phyloP scores from a whole-genome alignment of 768 basidiomycete genomes.

The Mycena polygramma region DNA sequence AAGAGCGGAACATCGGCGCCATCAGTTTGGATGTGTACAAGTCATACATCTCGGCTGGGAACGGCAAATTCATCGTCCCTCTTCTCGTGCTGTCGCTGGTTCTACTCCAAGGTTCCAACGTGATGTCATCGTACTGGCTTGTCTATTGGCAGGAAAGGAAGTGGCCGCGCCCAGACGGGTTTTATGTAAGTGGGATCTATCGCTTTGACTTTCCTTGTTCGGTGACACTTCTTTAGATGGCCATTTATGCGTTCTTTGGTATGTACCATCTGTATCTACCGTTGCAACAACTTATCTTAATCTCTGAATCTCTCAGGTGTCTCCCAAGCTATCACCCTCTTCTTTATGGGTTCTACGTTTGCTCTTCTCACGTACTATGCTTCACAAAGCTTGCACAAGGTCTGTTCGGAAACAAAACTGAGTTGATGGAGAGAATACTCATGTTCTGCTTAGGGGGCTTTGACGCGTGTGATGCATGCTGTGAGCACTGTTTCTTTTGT shows the following conservation, averaged over 20 bases:
- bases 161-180: constrained; percentile 71
- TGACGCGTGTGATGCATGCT: constrained; percentile 81
- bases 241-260: constrained; percentile 82
- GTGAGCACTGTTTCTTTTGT: constrained; percentile 9
- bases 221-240: constrained; percentile 68
- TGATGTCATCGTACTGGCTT: constrained; percentile 82
- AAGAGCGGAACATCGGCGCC: constrained; percentile 86
- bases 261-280: too few relatives aligned
- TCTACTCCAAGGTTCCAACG: constrained; percentile 66
- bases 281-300: too few relatives aligned
- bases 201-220: constrained; percentile 12
- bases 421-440: too few relatives aligned
- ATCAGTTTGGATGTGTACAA: constrained; percentile 68
- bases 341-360: constrained; percentile 75
- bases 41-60: constrained; percentile 78
- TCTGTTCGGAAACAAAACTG: constrained; percentile 40
- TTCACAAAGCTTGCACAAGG: constrained; percentile 75
- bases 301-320: constrained; percentile 40
- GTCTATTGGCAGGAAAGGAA: constrained; percentile 89
- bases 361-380: constrained; percentile 85
- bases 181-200: constrained; percentile 68
- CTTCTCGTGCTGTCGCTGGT: constrained; percentile 70
- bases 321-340: constrained; percentile 75
- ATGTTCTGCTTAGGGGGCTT: constrained; percentile 59
- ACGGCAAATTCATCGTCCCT: constrained; percentile 75